These are phyloP conservation scores for Lipomyces sp. DNA, from an alignment of 805 yeast genomes.

Conservation along the genomic window DNA sequence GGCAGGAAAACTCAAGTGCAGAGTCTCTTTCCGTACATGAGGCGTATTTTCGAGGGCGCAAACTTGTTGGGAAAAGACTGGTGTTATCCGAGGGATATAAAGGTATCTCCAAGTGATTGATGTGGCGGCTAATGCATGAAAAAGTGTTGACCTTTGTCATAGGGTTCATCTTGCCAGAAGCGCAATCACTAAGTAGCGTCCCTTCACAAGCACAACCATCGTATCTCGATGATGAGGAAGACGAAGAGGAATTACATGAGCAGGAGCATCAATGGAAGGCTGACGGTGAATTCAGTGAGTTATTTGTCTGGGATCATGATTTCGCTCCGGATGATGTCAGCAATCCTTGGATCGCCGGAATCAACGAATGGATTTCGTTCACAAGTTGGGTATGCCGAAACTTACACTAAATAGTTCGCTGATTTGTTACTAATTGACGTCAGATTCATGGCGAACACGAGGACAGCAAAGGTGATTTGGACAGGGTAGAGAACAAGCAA, in stretches of 20 bases:
- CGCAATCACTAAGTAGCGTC: not conserved
- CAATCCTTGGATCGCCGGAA: conserved; percentile 22
- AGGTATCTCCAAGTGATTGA: conserved; percentile 7
- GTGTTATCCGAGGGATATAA: conserved; percentile 17
- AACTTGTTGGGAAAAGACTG: conserved; percentile 22
- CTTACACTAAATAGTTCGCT: not conserved
- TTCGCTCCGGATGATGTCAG: conserved; percentile 17
- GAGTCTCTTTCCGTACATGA: conserved; percentile 10
- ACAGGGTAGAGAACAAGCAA: not conserved
- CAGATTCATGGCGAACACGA: not conserved
- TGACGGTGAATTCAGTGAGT: conserved; percentile 12
- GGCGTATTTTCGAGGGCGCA: conserved; percentile 33
- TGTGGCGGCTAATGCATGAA: not conserved
- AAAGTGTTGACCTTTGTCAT: not conserved
- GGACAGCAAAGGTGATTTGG: not conserved
- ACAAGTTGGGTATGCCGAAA: conserved; percentile 9
- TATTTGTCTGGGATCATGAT: conserved; percentile 34
- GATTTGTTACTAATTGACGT: not conserved
- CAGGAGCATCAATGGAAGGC: conserved; percentile 16
- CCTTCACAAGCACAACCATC: too few species aligned
- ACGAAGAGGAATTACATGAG: conserved; percentile 9
- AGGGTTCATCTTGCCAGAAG: not conserved
- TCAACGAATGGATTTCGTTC: conserved; percentile 32
- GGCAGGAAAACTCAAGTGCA: conserved; percentile 1
- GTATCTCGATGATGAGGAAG: conserved; percentile 8